Percentiles rank a stretch among this genome's conserved stretches.
Conservation (phyloP, 345 rosid species). For the Acer campestre region DNA sequence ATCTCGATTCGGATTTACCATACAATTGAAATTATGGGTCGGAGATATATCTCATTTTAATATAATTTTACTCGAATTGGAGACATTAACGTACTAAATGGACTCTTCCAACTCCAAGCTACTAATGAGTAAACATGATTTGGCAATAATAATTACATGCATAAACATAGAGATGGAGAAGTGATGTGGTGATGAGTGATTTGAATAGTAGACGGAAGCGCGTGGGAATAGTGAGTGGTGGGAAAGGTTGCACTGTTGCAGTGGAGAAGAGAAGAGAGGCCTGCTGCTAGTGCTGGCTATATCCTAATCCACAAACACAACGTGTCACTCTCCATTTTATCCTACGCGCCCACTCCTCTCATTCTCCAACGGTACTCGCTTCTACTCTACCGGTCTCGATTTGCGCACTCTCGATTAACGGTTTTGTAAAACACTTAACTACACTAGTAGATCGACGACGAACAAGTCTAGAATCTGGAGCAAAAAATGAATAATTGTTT, state of each 20-base stretch:
- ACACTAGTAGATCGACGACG: too few relatives aligned
- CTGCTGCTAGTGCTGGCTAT: too few relatives aligned
- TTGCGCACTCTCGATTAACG: slow-evolving; percentile 13
- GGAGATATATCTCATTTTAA: too few relatives aligned
- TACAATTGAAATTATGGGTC: too few relatives aligned
- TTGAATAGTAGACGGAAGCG: neutral
- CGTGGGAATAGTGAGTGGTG: neutral
- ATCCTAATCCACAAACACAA: slow-evolving; percentile 8
- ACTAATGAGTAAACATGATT: neutral
- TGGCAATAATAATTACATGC: neutral
- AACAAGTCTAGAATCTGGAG: too few relatives aligned
- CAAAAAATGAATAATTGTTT: neutral
- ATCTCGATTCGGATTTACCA: too few relatives aligned
- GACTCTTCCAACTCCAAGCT: too few relatives aligned
- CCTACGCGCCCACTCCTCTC: neutral
- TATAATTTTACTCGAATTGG: too few relatives aligned
- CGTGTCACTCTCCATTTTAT: slow-evolving; percentile 4
- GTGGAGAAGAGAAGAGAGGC: neutral
- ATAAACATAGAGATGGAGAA: neutral
- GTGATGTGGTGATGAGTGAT: neutral
- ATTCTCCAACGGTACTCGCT: neutral
- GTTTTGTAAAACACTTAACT: too few relatives aligned
- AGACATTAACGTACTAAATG: too few relatives aligned
- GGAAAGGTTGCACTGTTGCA: neutral
- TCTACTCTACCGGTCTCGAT: neutral